Conservation (phyloP, 2,329 filamentous ascomycete genomes). For the Trichophyton schoenleinii region DNA sequence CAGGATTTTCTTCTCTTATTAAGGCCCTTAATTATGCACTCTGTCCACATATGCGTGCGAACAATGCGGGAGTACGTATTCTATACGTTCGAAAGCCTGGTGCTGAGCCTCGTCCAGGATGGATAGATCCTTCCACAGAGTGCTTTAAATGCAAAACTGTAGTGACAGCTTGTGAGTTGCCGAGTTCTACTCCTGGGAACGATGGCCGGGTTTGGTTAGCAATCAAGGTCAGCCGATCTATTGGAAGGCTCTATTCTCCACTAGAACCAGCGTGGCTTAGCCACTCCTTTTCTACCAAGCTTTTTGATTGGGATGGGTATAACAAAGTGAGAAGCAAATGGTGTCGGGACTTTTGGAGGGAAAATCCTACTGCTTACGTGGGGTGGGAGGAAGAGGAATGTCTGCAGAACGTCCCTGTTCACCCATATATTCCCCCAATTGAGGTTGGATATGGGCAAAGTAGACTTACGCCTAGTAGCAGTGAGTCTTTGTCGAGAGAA, state of each 20-base stretch:
- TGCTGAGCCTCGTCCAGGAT: not conserved
- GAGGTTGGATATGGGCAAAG: too few species aligned
- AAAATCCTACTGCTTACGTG: not conserved
- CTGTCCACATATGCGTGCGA: not conserved
- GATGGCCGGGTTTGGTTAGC: not conserved
- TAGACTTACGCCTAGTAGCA: too few species aligned
- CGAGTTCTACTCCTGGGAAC: not conserved
- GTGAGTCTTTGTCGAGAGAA: too few species aligned
- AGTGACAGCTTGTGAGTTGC: not conserved
- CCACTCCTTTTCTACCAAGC: not conserved
- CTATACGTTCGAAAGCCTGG: not conserved
- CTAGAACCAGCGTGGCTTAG: slow-evolving; percentile 4
- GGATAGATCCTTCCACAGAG: not conserved
- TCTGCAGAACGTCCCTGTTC: too few species aligned
- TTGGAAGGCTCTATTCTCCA: slow-evolving; percentile 6
- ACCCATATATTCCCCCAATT: too few species aligned
- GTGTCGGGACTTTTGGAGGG: not conserved
- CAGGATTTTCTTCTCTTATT: not conserved
- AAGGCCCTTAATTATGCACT: not conserved
- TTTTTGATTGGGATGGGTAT: not conserved
- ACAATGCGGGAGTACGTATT: not conserved
- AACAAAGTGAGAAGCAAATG: not conserved
- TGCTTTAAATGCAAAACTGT: not conserved
- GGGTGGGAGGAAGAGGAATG: too few species aligned
- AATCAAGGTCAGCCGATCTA: not conserved